Conservation (phyloP, 352 stramenopile genomes). For the Pythium dissimile region DNA sequence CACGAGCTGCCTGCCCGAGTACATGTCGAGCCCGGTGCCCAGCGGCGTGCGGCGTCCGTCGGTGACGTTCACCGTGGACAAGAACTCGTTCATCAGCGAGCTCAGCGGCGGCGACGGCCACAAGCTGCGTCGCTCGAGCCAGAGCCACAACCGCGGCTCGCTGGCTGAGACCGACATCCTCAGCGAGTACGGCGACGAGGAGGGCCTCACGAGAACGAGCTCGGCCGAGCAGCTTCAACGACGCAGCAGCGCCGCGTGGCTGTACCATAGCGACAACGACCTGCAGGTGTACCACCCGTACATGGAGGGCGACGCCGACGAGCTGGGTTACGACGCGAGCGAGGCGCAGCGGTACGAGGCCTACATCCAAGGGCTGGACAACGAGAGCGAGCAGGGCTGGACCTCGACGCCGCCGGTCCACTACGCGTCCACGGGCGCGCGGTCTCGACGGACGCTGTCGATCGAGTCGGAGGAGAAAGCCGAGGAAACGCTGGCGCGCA, state of each 20-base stretch:
- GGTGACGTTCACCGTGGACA: background rate
- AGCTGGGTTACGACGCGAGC: slow-evolving; percentile 1
- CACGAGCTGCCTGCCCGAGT: slow-evolving; percentile 63
- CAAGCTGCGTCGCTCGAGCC: slow-evolving; percentile 7
- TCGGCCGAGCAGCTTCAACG: slow-evolving; percentile 2
- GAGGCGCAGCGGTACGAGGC: slow-evolving; percentile 24
- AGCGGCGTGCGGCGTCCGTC: background rate
- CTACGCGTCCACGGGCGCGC: background rate
- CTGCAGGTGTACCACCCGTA: slow-evolving; percentile 24
- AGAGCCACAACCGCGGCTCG: slow-evolving; percentile 22
- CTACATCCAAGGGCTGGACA: slow-evolving; percentile 38
- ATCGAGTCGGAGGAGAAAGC: slow-evolving; percentile 8
- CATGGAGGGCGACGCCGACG: slow-evolving; percentile 12
- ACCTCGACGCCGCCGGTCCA: slow-evolving; percentile 7
- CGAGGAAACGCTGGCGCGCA: slow-evolving; percentile 9
- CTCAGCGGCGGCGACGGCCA: background rate
- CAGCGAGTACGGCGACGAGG: slow-evolving; percentile 22
- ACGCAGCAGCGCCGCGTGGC: slow-evolving; percentile 25
- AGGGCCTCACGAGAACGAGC: background rate
- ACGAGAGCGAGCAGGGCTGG: slow-evolving; percentile 3
- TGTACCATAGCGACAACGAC: slow-evolving; percentile 10
- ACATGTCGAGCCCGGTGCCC: slow-evolving; percentile 7
- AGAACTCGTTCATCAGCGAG: background rate
- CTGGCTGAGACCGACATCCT: slow-evolving; percentile 35
- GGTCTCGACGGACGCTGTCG: background rate